Evolutionary conservation across 2,329 filamentous ascomycete species (phyloP).

Genomic region (Aspergillus sp.): DNA sequence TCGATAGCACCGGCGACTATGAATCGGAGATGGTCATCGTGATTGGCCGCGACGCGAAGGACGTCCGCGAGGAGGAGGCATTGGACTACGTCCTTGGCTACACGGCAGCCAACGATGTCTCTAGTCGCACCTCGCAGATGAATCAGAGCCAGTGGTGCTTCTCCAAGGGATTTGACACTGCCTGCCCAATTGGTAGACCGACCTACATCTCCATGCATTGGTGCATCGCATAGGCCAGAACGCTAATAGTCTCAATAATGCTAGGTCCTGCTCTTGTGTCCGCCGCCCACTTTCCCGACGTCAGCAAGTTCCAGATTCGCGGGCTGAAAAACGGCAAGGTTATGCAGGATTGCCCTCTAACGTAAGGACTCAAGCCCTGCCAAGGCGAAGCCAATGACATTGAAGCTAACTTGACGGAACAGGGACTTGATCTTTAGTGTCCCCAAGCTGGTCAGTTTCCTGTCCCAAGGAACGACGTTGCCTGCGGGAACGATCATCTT

Average conservation of each 20-base stretch:
- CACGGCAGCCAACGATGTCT: conserved; percentile 63
- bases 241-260: not conserved
- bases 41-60: conserved; percentile 53
- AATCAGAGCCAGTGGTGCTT: conserved; percentile 57
- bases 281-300: conserved; percentile 31
- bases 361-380: conserved; percentile 30
- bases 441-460: conserved; percentile 42
- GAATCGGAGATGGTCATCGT: conserved; percentile 61
- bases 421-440: conserved; percentile 58
- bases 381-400: not conserved
- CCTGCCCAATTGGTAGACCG: conserved; percentile 51
- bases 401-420: conserved; percentile 10
- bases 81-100: conserved; percentile 64
- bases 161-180: conserved; percentile 60
- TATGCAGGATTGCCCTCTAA: conserved; percentile 49
- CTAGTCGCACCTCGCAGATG: conserved; percentile 57
- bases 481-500: conserved; percentile 44
- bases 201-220: too few species aligned
- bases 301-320: conserved; percentile 32
- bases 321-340: conserved; percentile 51
- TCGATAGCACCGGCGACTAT: conserved; percentile 58
- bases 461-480: conserved; percentile 44
- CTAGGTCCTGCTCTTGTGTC: conserved; percentile 53
- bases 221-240: not conserved
- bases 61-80: conserved; percentile 58